Percentiles rank a stretch among this genome's conserved stretches.
phyloP scores from a whole-genome alignment of 2,329 filamentous ascomycete genomes.

The Trichocomaceae sp. region DNA sequence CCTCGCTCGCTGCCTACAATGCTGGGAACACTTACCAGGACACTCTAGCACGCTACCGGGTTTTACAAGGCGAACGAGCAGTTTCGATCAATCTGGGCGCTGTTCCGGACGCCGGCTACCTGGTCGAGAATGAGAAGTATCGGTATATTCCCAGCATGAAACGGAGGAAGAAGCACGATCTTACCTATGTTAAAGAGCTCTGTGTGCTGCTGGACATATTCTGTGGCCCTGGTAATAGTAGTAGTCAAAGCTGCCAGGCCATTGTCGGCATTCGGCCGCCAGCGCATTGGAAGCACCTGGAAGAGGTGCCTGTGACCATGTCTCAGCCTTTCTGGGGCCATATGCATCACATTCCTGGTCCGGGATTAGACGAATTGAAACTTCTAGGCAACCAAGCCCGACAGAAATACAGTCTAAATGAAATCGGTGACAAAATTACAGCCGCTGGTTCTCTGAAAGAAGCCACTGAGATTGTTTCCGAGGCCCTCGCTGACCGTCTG shows the following conservation, averaged over 20 bases:
- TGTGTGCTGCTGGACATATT: slow-evolving; percentile 3
- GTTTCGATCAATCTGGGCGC: slow-evolving; percentile 6
- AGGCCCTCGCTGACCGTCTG: slow-evolving; percentile 8
- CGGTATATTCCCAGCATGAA: neutral
- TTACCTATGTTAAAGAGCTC: slow-evolving; percentile 3
- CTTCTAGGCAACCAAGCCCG: too few species aligned
- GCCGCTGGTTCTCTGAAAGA: neutral
- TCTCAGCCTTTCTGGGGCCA: neutral
- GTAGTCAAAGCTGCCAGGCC: too few species aligned
- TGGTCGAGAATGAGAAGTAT: slow-evolving; percentile 1
- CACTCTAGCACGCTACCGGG: slow-evolving; percentile 6
- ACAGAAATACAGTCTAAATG: neutral
- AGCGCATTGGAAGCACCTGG: neutral
- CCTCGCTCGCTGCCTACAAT: slow-evolving; percentile 27
- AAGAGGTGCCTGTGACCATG: too few species aligned
- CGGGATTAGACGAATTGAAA: too few species aligned
- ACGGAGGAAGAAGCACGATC: neutral
- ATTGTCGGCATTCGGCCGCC: neutral
- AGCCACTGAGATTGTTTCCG: slow-evolving; percentile 4
- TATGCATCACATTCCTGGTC: neutral
- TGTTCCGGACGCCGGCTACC: slow-evolving; percentile 2
- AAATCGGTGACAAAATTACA: neutral
- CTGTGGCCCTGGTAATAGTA: neutral
- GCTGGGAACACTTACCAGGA: slow-evolving; percentile 31
- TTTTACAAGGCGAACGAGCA: neutral